phyloP scores from a whole-genome alignment of 805 yeast genomes.

The Candida ponderosae region DNA sequence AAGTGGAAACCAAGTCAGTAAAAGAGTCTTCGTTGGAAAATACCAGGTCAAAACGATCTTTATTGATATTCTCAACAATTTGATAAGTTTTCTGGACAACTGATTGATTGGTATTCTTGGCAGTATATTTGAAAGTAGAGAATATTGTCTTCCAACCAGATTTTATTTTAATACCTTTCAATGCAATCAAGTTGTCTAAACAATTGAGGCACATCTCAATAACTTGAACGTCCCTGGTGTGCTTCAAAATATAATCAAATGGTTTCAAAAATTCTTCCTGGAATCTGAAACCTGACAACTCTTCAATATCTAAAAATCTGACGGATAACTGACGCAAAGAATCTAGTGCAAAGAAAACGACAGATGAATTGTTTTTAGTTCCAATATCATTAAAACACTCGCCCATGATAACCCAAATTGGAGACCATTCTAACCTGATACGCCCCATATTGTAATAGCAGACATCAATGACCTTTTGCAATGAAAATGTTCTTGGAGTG shows the following conservation, averaged over 20 bases:
- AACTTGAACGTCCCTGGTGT: constrained; percentile 62
- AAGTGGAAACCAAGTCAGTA: constrained; percentile 59
- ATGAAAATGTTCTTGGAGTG: constrained; percentile 84
- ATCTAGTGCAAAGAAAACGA: constrained; percentile 87
- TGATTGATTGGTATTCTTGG: constrained; percentile 47
- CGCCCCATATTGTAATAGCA: constrained; percentile 97
- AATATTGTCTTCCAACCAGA: constrained; percentile 95
- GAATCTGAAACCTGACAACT: constrained; percentile 89
- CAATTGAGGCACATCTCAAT: constrained; percentile 89
- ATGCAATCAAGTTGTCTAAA: constrained; percentile 73
- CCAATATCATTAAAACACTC: constrained; percentile 82
- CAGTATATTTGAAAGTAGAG: constrained; percentile 69
- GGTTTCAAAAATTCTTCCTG: constrained; percentile 92
- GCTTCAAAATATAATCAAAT: constrained; percentile 67
- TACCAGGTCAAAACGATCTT: constrained; percentile 54
- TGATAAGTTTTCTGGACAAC: constrained; percentile 59
- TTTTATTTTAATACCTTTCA: constrained; percentile 64
- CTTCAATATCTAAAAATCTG: constrained; percentile 90
- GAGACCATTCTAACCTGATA: constrained; percentile 94
- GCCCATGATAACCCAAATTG: constrained; percentile 91
- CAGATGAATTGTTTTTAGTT: constrained; percentile 64
- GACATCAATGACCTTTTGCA: constrained; percentile 94
- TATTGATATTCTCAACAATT: constrained; percentile 53
- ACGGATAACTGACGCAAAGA: constrained; percentile 88
- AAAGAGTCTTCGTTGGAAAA: constrained; percentile 60